phyloP scores from a whole-genome alignment of 2,329 filamentous ascomycete genomes.

The Fusarium begoniae region DNA sequence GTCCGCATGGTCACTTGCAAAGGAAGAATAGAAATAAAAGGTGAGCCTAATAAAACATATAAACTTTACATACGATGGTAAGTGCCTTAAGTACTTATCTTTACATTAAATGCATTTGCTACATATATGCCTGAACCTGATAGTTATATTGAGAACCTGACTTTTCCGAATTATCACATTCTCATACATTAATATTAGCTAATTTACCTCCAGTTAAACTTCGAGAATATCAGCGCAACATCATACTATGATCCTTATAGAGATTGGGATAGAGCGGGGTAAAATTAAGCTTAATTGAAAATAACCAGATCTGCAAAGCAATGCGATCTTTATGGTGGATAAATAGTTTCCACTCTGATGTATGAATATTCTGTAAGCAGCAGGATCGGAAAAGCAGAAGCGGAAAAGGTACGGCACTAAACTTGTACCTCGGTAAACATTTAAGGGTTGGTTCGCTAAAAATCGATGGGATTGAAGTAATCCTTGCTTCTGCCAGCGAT shows the following conservation, averaged over 20 bases:
- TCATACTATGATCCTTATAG: neutral
- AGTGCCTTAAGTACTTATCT: neutral
- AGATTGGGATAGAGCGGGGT: neutral
- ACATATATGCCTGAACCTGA: neutral
- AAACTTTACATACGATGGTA: too few relatives aligned
- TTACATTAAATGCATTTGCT: neutral
- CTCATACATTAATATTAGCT: neutral
- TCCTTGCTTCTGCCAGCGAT: too few relatives aligned
- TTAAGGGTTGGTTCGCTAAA: neutral
- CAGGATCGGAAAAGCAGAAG: neutral
- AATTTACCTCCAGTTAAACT: neutral
- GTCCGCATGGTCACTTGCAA: neutral
- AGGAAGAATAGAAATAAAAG: neutral
- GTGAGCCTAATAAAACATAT: too few relatives aligned
- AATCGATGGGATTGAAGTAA: neutral
- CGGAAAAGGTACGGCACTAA: neutral
- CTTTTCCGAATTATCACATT: neutral
- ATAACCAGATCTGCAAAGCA: neutral
- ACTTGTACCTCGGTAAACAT: neutral
- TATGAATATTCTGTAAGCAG: neutral
- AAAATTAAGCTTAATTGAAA: conserved; percentile 5
- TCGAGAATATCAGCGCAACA: neutral
- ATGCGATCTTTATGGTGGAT: neutral
- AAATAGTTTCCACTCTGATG: neutral
- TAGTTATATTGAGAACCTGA: neutral